Evolutionary conservation across 1,284 basidiomycete genomes (phyloP), one percentile per base, ranked within the genome.

Genomic region (Pulchroboletus neoregius): DNA sequence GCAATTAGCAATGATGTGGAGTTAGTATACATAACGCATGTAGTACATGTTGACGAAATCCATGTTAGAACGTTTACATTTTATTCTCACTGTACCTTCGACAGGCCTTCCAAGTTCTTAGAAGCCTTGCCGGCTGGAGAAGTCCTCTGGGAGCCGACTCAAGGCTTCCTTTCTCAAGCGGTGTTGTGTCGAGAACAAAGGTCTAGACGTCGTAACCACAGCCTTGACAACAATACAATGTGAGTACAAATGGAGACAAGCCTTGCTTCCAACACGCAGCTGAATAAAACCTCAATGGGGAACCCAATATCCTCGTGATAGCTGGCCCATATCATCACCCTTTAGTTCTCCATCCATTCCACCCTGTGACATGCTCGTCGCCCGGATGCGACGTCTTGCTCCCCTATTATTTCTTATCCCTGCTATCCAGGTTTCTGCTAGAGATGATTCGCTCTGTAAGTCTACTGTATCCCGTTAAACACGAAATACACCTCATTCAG

Each of bases 361-460:
- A 49, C 50, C 35, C 40, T n/a, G n/a, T n/a, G n/a, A 50, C 70
- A 83, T 84, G 81, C 68, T 77, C 58, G 78, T 83, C 83, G 80
- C 82, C 82, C 60, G 84, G 82, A 63, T 79, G 84, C 82, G 82
- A 78, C 74, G 68, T 57, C 46, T 76, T 62, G 48, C 68, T 50
- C 62, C 74, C 48, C 58, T 69, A 54, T 60, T 69, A 53, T 54
- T 74, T 56, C 55, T 80, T 58, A 46, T 76, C 52, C 63, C 75
- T 47, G 58, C 67, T 42, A 51, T 72, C 32, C 65, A 67, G 51
- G 69, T 69, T 54, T 55, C 63, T 56, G 76, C 80, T 35, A 70
- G 69, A 58, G 73, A 81, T 57, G 67, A 80, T 43, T 66, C 71
- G 8, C 61, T 87, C 45, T 86, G 84, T 83, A 58, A 56, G 82